A percentile compares a stretch with the other conserved stretches of the same genome.
Conservation (phyloP, 768 basidiomycete species). For the Lactarius hengduanensis region DNA sequence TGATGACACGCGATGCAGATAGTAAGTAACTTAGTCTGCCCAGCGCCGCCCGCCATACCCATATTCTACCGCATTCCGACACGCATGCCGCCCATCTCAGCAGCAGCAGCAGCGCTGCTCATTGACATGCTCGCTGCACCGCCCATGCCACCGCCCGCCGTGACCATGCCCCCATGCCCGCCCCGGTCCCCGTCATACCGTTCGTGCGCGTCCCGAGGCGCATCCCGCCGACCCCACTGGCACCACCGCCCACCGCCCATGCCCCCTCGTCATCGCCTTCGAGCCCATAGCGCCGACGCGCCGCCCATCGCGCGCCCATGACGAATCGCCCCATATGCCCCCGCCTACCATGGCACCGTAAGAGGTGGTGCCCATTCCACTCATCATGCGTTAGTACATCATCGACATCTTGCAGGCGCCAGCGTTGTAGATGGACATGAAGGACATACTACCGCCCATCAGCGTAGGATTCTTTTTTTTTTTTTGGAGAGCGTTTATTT, state of each 20-base stretch:
- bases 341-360: constrained; percentile 31
- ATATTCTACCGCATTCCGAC: no score
- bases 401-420: constrained; percentile 31
- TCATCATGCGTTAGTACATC: constrained; percentile 95
- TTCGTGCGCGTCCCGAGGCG: constrained; percentile 35
- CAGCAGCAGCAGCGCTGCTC: no score
- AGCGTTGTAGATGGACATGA: constrained; percentile 37
- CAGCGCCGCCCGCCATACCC: no score
- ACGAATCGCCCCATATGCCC: constrained; percentile 39
- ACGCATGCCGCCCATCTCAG: no score
- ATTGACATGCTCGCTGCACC: constrained; percentile 27
- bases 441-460: constrained; percentile 39
- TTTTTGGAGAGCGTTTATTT: no score
- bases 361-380: constrained; percentile 65
- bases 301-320: constrained; percentile 42
- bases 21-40: background rate
- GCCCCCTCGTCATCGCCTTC: constrained; percentile 30
- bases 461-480: constrained; percentile 30
- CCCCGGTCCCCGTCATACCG: constrained; percentile 18
- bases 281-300: constrained; percentile 54
- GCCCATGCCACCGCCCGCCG: constrained; percentile 32
- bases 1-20: background rate
- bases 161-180: constrained; percentile 29
- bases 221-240: constrained; percentile 30
- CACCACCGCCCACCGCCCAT: constrained; percentile 29